phyloP scores from a whole-genome alignment of 768 basidiomycete species.

The Pluteus cervinus region DNA sequence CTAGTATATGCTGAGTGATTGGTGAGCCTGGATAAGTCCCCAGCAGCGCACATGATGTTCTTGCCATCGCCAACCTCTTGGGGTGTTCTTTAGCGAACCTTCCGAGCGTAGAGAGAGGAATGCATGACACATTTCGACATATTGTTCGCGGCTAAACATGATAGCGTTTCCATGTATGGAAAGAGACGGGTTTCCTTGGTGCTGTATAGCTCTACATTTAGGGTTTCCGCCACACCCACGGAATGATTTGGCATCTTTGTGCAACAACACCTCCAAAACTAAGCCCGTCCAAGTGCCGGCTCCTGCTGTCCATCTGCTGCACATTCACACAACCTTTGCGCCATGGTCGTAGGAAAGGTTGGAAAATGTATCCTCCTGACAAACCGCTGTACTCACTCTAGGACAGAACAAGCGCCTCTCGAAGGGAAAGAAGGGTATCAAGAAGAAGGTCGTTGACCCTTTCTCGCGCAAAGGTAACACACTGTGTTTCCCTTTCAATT shows the following conservation, averaged over 20 bases:
- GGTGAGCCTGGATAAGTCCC: conserved; percentile 8
- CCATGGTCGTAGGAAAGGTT: conserved; percentile 90
- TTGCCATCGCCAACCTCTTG: conserved; percentile 67
- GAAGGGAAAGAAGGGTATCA: conserved; percentile 98
- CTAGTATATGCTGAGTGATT: conserved; percentile 16
- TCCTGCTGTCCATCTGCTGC: conserved; percentile 35
- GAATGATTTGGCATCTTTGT: too few species aligned
- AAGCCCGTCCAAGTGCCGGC: conserved; percentile 46
- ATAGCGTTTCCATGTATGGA: conserved; percentile 31
- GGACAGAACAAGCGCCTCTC: conserved; percentile 93
- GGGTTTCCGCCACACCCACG: conserved; percentile 56
- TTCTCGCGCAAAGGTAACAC: conserved; percentile 98
- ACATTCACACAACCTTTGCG: conserved; percentile 31
- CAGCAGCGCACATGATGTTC: conserved; percentile 46
- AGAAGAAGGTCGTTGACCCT: conserved; percentile 99
- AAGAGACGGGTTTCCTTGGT: too few species aligned
- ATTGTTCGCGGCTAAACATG: conserved; percentile 53
- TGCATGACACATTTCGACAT: conserved; percentile 52
- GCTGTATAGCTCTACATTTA: conserved; percentile 44
- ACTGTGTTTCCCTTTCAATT: conserved; percentile 10
- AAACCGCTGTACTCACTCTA: too few species aligned
- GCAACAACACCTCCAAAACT: too few species aligned
- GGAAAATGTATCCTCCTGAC: conserved; percentile 5
- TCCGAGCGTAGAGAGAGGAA: conserved; percentile 22
- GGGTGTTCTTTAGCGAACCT: too few species aligned